phyloP scores from a whole-genome alignment of 441 rosid genomes.

The Melastoma candidum region DNA sequence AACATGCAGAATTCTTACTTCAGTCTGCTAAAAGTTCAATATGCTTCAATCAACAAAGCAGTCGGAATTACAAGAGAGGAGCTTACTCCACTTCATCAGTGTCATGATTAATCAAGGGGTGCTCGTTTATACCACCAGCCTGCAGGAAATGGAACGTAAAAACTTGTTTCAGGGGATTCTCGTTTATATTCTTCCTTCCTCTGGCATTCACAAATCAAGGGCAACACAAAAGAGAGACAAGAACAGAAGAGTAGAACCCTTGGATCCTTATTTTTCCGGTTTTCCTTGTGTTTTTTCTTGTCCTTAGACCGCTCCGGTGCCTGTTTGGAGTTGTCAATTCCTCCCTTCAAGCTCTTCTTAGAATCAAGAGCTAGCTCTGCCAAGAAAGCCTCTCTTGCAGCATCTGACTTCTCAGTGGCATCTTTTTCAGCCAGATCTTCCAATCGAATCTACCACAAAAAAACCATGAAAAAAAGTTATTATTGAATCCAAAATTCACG shows the following conservation, averaged over 20 bases:
- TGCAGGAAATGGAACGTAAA: constrained; percentile 18
- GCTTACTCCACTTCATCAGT: constrained; percentile 48
- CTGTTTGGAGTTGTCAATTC: constrained; percentile 46
- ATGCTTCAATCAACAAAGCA: constrained; percentile 5
- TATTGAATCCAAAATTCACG: constrained; percentile 5
- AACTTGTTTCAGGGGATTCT: constrained; percentile 6
- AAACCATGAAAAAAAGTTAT: constrained; percentile 11
- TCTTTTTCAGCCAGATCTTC: constrained; percentile 93
- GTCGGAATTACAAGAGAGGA: constrained; percentile 10
- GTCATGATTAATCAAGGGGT: constrained; percentile 30
- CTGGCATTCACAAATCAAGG: constrained; percentile 3
- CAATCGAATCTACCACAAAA: constrained; percentile 52
- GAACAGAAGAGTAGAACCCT: constrained; percentile 43
- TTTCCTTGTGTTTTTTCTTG: constrained; percentile 70
- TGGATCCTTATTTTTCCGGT: constrained; percentile 55
- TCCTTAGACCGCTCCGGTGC: constrained; percentile 76
- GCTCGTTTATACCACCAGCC: constrained; percentile 44
- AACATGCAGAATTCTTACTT: constrained; percentile 1
- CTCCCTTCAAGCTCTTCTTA: constrained; percentile 53
- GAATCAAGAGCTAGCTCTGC: constrained; percentile 93
- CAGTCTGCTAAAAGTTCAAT: not conserved
- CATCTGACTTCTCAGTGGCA: constrained; percentile 96
- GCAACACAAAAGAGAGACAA: constrained; percentile 5
- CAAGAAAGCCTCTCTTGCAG: constrained; percentile 90
- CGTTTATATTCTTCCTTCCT: not conserved